Evolutionary conservation across 108 stramenopile species (phyloP).

Genomic region (Asterionellopsis glacialis): DNA sequence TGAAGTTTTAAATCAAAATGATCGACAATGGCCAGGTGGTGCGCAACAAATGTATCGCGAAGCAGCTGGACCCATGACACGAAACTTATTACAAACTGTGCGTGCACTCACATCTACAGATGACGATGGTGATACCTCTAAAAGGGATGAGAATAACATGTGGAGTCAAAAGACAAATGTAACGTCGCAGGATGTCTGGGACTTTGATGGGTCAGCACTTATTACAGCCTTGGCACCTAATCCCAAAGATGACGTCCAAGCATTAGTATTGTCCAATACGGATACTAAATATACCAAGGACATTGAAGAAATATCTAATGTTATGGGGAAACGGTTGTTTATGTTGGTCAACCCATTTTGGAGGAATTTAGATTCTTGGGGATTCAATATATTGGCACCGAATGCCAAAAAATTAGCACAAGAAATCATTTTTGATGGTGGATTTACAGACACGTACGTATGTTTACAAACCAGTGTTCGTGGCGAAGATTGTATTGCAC

Average conservation of each 20-base stretch:
- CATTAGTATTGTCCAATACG: conserved; percentile 79
- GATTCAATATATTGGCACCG: conserved; percentile 75
- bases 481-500: conserved; percentile 76
- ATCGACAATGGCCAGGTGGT: conserved; percentile 78
- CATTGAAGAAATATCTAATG: conserved; percentile 46
- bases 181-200: conserved; percentile 74
- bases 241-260: conserved; percentile 53
- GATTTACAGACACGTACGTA: conserved; percentile 69
- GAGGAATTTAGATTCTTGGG: conserved; percentile 78
- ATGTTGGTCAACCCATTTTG: conserved; percentile 82
- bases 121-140: conserved; percentile 11
- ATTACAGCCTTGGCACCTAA: conserved; percentile 51
- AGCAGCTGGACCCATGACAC: conserved; percentile 58
- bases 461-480: conserved; percentile 49
- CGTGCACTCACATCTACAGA: no score
- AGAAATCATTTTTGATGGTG: conserved; percentile 51
- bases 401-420: conserved; percentile 67
- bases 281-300: conserved; percentile 76
- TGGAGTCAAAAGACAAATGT: conserved; percentile 26
- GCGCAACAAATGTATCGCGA: conserved; percentile 83
- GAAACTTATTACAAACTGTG: conserved; percentile 12
- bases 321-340: conserved; percentile 56
- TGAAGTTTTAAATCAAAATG: conserved; percentile 46
- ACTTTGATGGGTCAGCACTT: conserved; percentile 83
- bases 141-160: conserved; percentile 8